phyloP scores from a whole-genome alignment of 345 rosid species.

The Acer yangbiense region DNA sequence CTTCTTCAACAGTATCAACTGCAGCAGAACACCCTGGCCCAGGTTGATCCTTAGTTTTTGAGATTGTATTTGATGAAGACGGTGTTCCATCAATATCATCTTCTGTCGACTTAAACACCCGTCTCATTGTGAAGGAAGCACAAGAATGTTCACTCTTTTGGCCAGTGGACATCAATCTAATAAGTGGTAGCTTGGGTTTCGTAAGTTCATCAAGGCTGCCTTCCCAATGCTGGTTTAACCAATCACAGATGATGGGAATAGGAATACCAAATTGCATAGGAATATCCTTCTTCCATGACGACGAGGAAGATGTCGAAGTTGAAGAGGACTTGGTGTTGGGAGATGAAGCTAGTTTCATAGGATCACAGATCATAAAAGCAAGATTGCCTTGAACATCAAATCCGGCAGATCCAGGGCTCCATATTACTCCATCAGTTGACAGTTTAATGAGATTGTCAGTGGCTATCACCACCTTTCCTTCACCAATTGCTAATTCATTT shows the following conservation, averaged over 20 bases:
- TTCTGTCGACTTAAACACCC: conserved; percentile 72
- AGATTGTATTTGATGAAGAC: conserved; percentile 50
- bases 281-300: conserved; percentile 69
- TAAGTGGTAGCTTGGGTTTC: conserved; percentile 84
- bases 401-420: conserved; percentile 95
- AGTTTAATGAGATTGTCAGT: conserved; percentile 91
- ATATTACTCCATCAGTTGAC: conserved; percentile 71
- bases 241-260: conserved; percentile 83
- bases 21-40: conserved; percentile 47
- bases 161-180: conserved; percentile 87
- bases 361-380: conserved; percentile 96
- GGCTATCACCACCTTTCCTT: conserved; percentile 92
- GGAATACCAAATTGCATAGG: conserved; percentile 93
- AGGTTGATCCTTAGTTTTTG: conserved; percentile 42
- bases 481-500: conserved; percentile 70
- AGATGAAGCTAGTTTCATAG: conserved; percentile 92
- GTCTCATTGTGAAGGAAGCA: conserved; percentile 80
- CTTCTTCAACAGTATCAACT: conserved; percentile 45
- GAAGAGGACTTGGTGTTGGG: conserved; percentile 77
- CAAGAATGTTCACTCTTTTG: conserved; percentile 89
- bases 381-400: conserved; percentile 91
- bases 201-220: conserved; percentile 87
- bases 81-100: conserved; percentile 48
- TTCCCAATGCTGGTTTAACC: conserved; percentile 99
- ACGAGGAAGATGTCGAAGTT: conserved; percentile 58